These are phyloP conservation scores for Nicotiana knightiana DNA, from an alignment of 257 asterid genomes.

Conservation along the genomic window DNA sequence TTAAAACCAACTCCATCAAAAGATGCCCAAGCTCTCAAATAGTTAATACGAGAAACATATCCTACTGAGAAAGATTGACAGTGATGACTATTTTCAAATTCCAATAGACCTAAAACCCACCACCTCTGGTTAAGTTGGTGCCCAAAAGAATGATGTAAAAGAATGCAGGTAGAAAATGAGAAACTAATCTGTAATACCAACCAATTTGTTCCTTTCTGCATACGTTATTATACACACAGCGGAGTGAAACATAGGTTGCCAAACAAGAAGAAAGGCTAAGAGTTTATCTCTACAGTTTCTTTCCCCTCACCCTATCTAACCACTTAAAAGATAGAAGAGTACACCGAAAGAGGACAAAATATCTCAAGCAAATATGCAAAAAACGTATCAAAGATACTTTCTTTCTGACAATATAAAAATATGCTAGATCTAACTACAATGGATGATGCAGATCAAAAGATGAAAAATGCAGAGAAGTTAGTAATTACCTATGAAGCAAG, in stretches of 20 bases:
- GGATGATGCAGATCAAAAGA: neutral
- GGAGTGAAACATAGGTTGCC: neutral
- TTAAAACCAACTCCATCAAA: neutral
- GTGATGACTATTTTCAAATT: neutral
- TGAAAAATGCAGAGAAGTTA: neutral
- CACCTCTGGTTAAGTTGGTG: neutral
- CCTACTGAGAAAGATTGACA: neutral
- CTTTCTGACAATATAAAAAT: neutral
- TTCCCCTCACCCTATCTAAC: neutral
- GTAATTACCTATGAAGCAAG: neutral
- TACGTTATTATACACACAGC: neutral
- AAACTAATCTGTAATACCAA: neutral
- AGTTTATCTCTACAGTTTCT: neutral
- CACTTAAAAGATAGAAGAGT: neutral
- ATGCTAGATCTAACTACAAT: neutral
- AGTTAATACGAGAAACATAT: neutral
- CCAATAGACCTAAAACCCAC: neutral
- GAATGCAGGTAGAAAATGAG: neutral
- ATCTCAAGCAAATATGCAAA: neutral
- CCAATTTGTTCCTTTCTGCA: neutral
- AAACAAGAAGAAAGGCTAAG: neutral
- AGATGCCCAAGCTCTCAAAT: neutral
- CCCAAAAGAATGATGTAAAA: neutral
- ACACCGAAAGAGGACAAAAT: neutral
- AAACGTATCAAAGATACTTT: neutral